Percentiles rank a stretch among this genome's conserved stretches.
Evolutionary conservation across 2,329 filamentous ascomycete genomes (phyloP).

Genomic region (Colletotrichum sp.): DNA sequence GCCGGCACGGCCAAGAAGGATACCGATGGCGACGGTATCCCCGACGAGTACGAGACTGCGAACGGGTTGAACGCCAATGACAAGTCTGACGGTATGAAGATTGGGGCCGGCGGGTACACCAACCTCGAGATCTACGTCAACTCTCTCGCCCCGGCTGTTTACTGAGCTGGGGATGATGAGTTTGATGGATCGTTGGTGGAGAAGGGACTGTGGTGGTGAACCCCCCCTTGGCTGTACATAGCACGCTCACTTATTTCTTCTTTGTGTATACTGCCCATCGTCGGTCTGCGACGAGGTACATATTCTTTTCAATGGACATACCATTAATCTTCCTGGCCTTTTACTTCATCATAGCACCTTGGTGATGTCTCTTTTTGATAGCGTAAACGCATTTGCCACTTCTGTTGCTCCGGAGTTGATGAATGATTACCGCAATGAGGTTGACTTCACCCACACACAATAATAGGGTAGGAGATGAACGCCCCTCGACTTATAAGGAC

Average conservation of each 20-base stretch:
- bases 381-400: neutral
- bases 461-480: neutral
- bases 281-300: neutral
- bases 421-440: rapidly evolving
- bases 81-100: slow-evolving; percentile 44
- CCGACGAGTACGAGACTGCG: slow-evolving; percentile 50
- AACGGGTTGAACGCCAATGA: slow-evolving; percentile 45
- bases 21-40: slow-evolving; percentile 54
- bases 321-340: neutral
- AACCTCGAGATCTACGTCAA: slow-evolving; percentile 58
- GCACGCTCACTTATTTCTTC: neutral
- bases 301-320: neutral
- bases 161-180: slow-evolving; percentile 33
- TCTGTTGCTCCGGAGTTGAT: rapidly evolving
- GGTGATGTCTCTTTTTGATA: neutral
- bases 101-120: slow-evolving; percentile 45
- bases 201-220: neutral
- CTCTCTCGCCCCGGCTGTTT: slow-evolving; percentile 40
- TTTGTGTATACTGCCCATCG: neutral
- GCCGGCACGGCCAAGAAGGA: slow-evolving; percentile 44
- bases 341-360: neutral
- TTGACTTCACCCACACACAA: neutral
- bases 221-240: neutral
- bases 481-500: neutral
- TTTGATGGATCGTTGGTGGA: neutral